phyloP scores from a whole-genome alignment of 1,284 basidiomycete genomes.

The Butyriboletus appendiculatus region DNA sequence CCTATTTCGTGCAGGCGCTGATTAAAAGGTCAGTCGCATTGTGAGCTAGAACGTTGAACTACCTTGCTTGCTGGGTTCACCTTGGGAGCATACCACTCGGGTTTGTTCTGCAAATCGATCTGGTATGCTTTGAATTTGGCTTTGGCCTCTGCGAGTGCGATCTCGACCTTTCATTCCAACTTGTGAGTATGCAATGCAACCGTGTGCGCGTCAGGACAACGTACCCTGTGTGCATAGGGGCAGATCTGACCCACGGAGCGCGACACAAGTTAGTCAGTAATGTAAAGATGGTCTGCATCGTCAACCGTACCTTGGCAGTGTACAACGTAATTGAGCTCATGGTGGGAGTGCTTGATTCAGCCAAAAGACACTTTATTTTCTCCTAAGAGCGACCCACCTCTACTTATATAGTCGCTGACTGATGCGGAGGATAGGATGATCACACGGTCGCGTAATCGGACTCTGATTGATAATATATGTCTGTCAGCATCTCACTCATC shows the following conservation, averaged over 20 bases:
- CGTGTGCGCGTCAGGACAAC: not conserved
- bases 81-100: conserved; percentile 60
- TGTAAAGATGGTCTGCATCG: too few species aligned
- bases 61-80: conserved; percentile 68
- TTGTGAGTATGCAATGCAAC: not conserved
- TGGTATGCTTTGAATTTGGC: conserved; percentile 49
- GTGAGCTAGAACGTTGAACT: not conserved
- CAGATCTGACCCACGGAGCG: conserved; percentile 5
- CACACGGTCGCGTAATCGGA: not conserved
- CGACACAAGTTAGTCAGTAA: not conserved
- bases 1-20: conserved; percentile 22
- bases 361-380: not conserved
- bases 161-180: conserved; percentile 42
- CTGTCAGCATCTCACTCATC: not conserved
- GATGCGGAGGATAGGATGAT: not conserved
- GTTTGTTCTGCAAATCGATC: conserved; percentile 63
- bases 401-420: conserved; percentile 12
- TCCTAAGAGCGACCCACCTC: not conserved
- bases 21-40: not conserved
- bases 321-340: conserved; percentile 45
- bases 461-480: not conserved
- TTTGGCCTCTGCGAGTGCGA: conserved; percentile 59
- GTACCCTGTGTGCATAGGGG: conserved; percentile 16
- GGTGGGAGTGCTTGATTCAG: not conserved
- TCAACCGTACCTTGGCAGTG: conserved; percentile 42